Percentiles rank a stretch among this genome's conserved stretches.
These are phyloP conservation scores for Plantago ovata DNA, from an alignment of 257 asterid genomes.

Conservation along the genomic window DNA sequence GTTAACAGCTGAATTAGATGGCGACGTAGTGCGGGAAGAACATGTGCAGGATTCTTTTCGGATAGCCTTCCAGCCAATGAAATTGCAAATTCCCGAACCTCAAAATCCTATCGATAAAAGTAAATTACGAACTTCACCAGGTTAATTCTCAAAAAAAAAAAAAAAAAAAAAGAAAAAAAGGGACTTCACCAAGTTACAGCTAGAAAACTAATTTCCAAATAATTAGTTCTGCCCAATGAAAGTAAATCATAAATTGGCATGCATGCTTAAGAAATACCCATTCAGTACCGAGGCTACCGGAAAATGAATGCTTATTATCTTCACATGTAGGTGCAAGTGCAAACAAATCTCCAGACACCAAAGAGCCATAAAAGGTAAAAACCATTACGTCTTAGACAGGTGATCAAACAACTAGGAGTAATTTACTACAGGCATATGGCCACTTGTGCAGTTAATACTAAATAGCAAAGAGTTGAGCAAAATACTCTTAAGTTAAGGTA, in stretches of 20 bases:
- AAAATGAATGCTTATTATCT: background rate
- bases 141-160: slow-evolving; percentile 14
- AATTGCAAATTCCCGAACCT: slow-evolving; percentile 87
- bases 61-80: slow-evolving; percentile 96
- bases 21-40: slow-evolving; percentile 98
- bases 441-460: slow-evolving; percentile 1
- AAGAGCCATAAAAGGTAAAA: slow-evolving; percentile 3
- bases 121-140: slow-evolving; percentile 16
- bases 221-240: slow-evolving; percentile 15
- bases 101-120: slow-evolving; percentile 57
- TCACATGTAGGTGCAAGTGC: slow-evolving; percentile 9
- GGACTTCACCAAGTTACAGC: no score
- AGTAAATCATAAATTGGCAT: no score
- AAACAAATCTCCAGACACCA: background rate
- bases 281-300: background rate
- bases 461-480: background rate
- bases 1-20: slow-evolving; percentile 94
- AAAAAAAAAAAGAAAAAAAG: no score
- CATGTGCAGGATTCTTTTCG: slow-evolving; percentile 98
- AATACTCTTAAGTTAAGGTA: background rate
- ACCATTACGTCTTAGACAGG: background rate
- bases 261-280: background rate
- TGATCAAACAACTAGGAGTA: background rate
- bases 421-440: background rate
- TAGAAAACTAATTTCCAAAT: no score